Evolutionary conservation across 2,329 filamentous ascomycete genomes (phyloP).

Genomic region (Trichophyton equinum): DNA sequence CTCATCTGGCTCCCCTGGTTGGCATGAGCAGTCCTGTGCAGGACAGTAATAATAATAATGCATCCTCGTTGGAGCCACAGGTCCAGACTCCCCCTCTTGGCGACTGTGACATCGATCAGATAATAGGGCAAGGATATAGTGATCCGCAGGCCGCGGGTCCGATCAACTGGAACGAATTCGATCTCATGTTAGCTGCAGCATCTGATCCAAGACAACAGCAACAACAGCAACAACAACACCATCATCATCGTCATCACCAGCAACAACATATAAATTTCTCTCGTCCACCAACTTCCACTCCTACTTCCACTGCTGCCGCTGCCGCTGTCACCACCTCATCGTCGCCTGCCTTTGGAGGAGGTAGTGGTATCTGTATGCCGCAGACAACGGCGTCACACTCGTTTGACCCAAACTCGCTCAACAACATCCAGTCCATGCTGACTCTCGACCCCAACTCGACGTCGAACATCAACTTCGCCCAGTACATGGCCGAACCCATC

Average conservation of each 20-base stretch:
- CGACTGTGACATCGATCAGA: not conserved
- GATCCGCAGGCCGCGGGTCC: not conserved
- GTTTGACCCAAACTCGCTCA: not conserved
- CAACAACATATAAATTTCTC: not conserved
- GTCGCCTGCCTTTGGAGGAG: not conserved
- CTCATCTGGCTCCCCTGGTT: not conserved
- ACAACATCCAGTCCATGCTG: conserved; percentile 6
- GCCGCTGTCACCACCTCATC: not conserved
- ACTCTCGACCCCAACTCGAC: conserved; percentile 6
- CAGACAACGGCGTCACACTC: not conserved
- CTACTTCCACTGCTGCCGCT: not conserved
- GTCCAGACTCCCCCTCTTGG: conserved; percentile 1
- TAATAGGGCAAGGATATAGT: not conserved
- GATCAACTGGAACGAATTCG: conserved; percentile 28
- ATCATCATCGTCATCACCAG: not conserved
- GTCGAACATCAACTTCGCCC: conserved; percentile 8
- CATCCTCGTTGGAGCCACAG: not conserved
- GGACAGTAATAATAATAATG: not conserved
- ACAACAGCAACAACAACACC: not conserved
- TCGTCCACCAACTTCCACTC: not conserved
- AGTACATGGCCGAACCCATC: conserved; percentile 12
- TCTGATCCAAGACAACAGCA: not conserved
- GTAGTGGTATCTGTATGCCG: not conserved
- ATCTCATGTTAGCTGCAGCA: conserved; percentile 21
- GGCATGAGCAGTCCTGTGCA: not conserved